A percentile compares a stretch with the other conserved stretches of the same genome.
Evolutionary conservation across 805 yeast genomes (phyloP).

Genomic region (Candida awuae): DNA sequence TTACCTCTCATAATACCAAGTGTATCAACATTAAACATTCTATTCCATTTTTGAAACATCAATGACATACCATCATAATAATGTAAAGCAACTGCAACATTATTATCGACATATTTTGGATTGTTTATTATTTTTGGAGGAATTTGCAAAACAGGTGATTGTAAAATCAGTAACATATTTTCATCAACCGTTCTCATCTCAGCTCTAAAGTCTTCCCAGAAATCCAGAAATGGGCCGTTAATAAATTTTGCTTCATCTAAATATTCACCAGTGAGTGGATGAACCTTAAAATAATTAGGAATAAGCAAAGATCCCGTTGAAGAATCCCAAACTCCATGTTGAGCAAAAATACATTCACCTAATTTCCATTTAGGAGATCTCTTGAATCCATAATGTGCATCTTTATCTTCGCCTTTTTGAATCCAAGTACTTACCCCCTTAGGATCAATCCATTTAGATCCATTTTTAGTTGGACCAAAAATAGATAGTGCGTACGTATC

Average conservation of each 20-base stretch:
- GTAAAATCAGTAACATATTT: constrained; percentile 53
- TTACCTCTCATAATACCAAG: constrained; percentile 76
- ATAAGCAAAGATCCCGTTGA: constrained; percentile 32
- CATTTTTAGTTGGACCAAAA: constrained; percentile 68
- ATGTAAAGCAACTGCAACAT: constrained; percentile 76
- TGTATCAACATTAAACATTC: constrained; percentile 76
- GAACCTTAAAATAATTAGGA: constrained; percentile 44
- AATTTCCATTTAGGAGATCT: constrained; percentile 58
- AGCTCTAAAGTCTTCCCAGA: constrained; percentile 43
- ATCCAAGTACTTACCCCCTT: constrained; percentile 67
- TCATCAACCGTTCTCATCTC: constrained; percentile 39
- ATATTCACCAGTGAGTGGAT: constrained; percentile 31
- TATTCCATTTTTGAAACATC: constrained; percentile 87
- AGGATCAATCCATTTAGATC: constrained; percentile 53
- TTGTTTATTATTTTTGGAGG: constrained; percentile 62
- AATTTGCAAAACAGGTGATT: constrained; percentile 70
- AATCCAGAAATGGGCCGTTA: constrained; percentile 58
- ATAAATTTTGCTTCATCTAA: constrained; percentile 50
- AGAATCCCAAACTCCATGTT: constrained; percentile 68
- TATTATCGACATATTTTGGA: constrained; percentile 43
- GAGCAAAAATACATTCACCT: constrained; percentile 76
- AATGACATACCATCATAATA: constrained; percentile 92
- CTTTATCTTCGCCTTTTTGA: constrained; percentile 37
- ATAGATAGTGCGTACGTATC: constrained; percentile 64
- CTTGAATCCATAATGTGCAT: constrained; percentile 61